Percentiles rank a stretch among this genome's conserved stretches.
Conservation (phyloP, 257 asterid genomes). For the Handroanthus guayacan region DNA sequence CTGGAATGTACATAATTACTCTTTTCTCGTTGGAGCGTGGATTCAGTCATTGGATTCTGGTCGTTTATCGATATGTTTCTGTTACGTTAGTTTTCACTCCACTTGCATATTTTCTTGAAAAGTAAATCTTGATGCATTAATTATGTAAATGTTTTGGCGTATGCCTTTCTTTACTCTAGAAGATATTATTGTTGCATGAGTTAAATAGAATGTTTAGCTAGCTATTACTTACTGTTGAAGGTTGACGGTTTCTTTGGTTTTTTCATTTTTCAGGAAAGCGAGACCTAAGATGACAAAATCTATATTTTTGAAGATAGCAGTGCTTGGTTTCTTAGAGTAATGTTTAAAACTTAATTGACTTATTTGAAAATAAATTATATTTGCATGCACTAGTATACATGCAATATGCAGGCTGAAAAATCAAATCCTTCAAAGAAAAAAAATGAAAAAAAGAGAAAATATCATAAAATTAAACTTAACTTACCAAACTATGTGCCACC, state of each 20-base stretch:
- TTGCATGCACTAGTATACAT: not conserved
- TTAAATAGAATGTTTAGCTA: not conserved
- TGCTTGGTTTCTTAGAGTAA: slow-evolving; percentile 88
- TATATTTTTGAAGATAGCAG: slow-evolving; percentile 59
- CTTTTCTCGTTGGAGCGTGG: slow-evolving; percentile 68
- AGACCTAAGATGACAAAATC: slow-evolving; percentile 81
- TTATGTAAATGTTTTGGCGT: no score
- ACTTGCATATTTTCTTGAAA: slow-evolving; percentile 74
- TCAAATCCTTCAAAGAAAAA: no score
- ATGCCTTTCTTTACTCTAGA: no score
- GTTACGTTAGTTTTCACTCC: slow-evolving; percentile 75
- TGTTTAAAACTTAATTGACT: not conserved
- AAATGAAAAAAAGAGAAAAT: no score
- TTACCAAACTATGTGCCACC: no score
- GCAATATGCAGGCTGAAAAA: no score
- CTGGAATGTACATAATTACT: slow-evolving; percentile 86
- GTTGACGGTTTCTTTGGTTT: not conserved
- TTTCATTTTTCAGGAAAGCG: slow-evolving; percentile 64
- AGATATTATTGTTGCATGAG: not conserved
- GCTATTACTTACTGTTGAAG: not conserved
- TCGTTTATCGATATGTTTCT: slow-evolving; percentile 77
- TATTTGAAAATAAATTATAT: not conserved
- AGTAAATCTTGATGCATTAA: slow-evolving; percentile 34
- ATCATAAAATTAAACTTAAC: no score
- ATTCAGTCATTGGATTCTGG: slow-evolving; percentile 88